Base-by-base conservation (phyloP, 2,329 filamentous ascomycete species). In the Apiospora marii region DNA sequence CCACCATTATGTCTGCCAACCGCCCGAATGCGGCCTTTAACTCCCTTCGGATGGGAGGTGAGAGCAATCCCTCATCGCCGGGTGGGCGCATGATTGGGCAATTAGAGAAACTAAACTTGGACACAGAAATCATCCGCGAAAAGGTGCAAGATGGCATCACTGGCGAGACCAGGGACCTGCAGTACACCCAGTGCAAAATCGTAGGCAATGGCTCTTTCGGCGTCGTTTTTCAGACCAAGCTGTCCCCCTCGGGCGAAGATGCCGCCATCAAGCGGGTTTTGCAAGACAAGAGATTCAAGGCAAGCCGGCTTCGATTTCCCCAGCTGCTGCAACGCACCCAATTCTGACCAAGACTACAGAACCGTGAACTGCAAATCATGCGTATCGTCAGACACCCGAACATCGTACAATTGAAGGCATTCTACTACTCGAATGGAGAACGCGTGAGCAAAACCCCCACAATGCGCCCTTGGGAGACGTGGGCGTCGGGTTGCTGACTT, bases 221-320 rank as follows among this genome's bases (percentile, higher is more conserved):
- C 76, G 96, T 99, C 69, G 96, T 99, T 76, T 99, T 99, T 84
- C 96, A 99, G 87, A 99, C 96, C 72, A 98, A 98, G 87, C 90
- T 99, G 80, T 96, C 96, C 74, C 96, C 96, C n/a, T 96, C 94
- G 75, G 96, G 96, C 76, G 96, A 99, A 84, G 96, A 99, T 86
- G 96, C 96, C 71, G 96, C 96, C 82, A 99, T 99, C 88, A 99
- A 99, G 89, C 93, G 96, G 79, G 96, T 99, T 74, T 90, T 99
- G 73, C 96, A 99, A 82, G 96, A 99, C 89, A 99, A 99, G 89
- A 92, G 96, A 82, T 99, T 99, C 92, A 99, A 99, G 94, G 96
- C 97, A 58, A 30, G 67, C 44, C 27, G 27, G 27, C 24, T 24
- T n/a, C 44, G 44, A 34, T 14, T 27, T 34, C 16, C 19, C 27